phyloP scores from a whole-genome alignment of 1,139 yeast species.

The Pichia sp. region DNA sequence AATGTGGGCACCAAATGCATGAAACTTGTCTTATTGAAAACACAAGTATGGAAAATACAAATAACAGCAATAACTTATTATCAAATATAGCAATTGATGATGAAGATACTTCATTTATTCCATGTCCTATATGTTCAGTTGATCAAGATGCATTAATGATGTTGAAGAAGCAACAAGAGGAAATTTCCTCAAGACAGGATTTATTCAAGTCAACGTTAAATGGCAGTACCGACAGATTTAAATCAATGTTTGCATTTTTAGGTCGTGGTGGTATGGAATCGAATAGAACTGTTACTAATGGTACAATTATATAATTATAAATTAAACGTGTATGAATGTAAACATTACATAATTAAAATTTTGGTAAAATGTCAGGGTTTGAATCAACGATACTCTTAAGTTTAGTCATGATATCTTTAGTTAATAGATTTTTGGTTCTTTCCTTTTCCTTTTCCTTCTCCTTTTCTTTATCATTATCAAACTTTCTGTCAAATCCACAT shows the following conservation, averaged over 20 bases:
- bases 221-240: conserved; percentile 61
- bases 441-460: conserved; percentile 10
- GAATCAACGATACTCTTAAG: conserved; percentile 17
- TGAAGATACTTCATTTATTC: conserved; percentile 12
- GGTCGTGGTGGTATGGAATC: conserved; percentile 81
- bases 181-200: conserved; percentile 54
- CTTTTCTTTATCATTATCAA: conserved; percentile 3
- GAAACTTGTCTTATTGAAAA: conserved; percentile 54
- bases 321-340: neutral
- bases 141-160: conserved; percentile 62
- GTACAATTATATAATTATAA: neutral
- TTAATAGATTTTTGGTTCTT: conserved; percentile 13
- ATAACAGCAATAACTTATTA: neutral
- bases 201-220: conserved; percentile 54
- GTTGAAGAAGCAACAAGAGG: conserved; percentile 53
- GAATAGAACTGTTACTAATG: conserved; percentile 11
- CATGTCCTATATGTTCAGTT: conserved; percentile 69
- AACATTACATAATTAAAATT: neutral
- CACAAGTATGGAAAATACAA: neutral
- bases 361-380: conserved; percentile 9
- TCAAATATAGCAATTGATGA: conserved; percentile 14
- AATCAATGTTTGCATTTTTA: conserved; percentile 69
- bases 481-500: conserved; percentile 24
- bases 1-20: conserved; percentile 84
- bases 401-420: conserved; percentile 28